phyloP scores from a whole-genome alignment of 352 stramenopile genomes.

The Elongisporangium prolatum region DNA sequence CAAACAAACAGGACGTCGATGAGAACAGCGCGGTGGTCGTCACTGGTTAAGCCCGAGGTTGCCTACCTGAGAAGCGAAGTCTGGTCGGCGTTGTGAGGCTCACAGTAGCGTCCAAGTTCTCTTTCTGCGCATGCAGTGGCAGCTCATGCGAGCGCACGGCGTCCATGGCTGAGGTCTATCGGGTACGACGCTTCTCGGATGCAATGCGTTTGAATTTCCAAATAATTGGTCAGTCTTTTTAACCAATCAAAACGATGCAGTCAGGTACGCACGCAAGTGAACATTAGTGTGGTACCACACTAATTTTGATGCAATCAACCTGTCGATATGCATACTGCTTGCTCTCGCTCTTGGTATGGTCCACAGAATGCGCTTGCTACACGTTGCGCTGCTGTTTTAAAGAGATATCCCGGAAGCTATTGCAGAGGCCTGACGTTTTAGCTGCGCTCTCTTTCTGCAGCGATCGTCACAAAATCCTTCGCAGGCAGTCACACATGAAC shows the following conservation, averaged over 20 bases:
- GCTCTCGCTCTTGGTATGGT: not conserved
- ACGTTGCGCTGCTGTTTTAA: no score
- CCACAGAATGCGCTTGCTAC: not conserved
- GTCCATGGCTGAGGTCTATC: conserved; percentile 29
- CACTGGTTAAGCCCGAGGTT: not conserved
- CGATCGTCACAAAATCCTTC: not conserved
- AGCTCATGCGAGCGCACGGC: conserved; percentile 19
- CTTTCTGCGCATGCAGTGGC: conserved; percentile 46
- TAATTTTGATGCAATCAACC: not conserved
- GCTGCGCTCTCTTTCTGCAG: not conserved
- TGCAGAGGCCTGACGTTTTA: not conserved
- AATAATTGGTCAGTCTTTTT: conserved; percentile 14
- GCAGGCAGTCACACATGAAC: not conserved
- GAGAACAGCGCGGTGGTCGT: not conserved
- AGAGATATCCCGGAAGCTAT: not conserved
- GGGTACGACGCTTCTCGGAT: not conserved
- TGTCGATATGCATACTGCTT: not conserved
- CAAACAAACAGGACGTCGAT: not conserved
- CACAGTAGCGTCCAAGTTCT: conserved; percentile 53
- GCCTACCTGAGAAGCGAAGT: not conserved
- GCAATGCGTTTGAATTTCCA: conserved; percentile 32
- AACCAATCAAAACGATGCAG: conserved; percentile 14
- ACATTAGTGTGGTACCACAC: not conserved
- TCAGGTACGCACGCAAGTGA: no score
- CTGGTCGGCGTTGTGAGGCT: not conserved